Evolutionary conservation across 208 protist genomes (phyloP).

Genomic region (Leishmania tropica): DNA sequence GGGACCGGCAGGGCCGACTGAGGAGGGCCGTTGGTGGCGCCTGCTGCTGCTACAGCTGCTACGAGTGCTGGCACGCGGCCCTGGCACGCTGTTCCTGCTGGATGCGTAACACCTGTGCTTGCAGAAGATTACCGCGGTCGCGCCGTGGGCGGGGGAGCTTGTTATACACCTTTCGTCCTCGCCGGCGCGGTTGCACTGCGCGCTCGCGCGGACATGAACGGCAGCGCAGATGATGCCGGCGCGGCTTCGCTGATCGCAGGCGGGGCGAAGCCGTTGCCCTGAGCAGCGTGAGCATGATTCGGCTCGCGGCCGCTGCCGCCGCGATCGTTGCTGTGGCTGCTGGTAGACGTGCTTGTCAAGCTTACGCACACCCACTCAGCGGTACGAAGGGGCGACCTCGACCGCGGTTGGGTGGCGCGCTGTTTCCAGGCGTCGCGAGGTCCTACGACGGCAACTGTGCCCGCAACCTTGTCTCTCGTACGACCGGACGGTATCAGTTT

Average conservation of each 20-base stretch:
- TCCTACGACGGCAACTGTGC: background rate
- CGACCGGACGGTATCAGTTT: background rate
- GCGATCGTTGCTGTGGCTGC: conserved; percentile 11
- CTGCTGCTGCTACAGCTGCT: background rate
- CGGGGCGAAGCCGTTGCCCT: background rate
- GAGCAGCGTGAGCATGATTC: background rate
- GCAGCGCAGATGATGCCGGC: conserved; percentile 3
- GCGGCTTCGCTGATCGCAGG: background rate
- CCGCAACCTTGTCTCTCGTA: background rate
- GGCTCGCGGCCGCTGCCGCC: background rate
- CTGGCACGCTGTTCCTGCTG: conserved; percentile 9
- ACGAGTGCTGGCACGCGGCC: background rate
- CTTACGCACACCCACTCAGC: conserved; percentile 12
- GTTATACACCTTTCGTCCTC: background rate
- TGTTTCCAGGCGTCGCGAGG: background rate
- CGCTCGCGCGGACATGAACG: background rate
- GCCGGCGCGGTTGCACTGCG: background rate
- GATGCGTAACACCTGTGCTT: conserved; percentile 4
- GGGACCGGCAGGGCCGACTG: background rate
- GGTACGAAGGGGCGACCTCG: background rate
- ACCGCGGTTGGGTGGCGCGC: background rate
- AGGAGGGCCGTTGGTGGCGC: background rate
- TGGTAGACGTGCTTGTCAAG: conserved; percentile 29
- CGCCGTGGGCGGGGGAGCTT: background rate
- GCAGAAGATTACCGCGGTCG: background rate